Conservation (phyloP, 2,329 filamentous ascomycete species). For the Cercospora zeina region DNA sequence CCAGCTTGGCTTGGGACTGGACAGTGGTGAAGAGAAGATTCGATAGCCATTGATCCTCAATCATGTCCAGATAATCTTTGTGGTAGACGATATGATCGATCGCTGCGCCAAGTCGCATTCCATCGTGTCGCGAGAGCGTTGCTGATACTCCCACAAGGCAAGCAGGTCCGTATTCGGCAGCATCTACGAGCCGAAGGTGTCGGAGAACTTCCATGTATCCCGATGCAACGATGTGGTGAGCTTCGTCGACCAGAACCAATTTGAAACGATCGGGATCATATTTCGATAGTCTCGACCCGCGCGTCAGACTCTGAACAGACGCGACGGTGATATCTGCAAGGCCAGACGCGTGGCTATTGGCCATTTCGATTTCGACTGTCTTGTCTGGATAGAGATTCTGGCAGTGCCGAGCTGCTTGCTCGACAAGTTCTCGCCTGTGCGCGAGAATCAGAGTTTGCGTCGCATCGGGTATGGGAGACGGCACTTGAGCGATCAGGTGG, state of each 20-base stretch:
- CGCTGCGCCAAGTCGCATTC: conserved; percentile 74
- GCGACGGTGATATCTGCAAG: conserved; percentile 89
- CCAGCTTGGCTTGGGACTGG: conserved; percentile 76
- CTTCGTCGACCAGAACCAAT: conserved; percentile 90
- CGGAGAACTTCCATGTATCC: conserved; percentile 72
- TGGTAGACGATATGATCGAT: conserved; percentile 98
- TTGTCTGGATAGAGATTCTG: conserved; percentile 75
- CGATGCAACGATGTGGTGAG: conserved; percentile 88
- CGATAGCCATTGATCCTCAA: conserved; percentile 87
- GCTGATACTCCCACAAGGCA: conserved; percentile 88
- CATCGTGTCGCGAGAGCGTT: conserved; percentile 76
- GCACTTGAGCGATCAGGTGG: conserved; percentile 80
- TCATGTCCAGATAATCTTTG: conserved; percentile 78
- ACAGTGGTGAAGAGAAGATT: conserved; percentile 95
- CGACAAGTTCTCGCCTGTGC: conserved; percentile 87
- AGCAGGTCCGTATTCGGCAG: conserved; percentile 44
- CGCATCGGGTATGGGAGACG: conserved; percentile 56
- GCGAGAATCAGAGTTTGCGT: conserved; percentile 86
- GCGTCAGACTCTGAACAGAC: conserved; percentile 77
- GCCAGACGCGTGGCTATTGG: conserved; percentile 71
- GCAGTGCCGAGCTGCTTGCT: conserved; percentile 89
- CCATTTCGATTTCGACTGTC: conserved; percentile 89
- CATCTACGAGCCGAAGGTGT: conserved; percentile 72
- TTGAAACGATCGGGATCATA: conserved; percentile 82
- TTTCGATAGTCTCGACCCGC: conserved; percentile 72